Conservation (phyloP, 495 filamentous ascomycete species). For the Podospora pseudoanserina region DNA sequence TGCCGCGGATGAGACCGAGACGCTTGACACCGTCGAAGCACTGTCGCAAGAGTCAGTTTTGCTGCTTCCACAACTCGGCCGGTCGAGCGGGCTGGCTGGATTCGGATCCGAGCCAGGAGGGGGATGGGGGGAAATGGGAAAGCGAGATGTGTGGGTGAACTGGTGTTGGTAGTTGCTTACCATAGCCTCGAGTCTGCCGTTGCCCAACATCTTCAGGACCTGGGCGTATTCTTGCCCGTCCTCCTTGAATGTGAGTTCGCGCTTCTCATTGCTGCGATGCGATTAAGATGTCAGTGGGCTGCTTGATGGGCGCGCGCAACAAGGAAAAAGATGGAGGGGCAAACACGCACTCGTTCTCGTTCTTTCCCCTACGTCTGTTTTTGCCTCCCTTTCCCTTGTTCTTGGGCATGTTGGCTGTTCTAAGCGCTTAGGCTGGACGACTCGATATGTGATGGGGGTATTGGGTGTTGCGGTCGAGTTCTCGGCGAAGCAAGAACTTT, state of each 20-base stretch:
- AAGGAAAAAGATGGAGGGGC: background rate
- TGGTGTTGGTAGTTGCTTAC: constrained; percentile 16
- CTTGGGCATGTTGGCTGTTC: constrained; percentile 29
- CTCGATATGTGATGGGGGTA: background rate
- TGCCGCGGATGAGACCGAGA: constrained; percentile 83
- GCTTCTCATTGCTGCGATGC: constrained; percentile 83
- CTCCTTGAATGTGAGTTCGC: constrained; percentile 96
- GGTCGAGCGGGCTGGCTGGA: background rate
- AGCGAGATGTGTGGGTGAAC: background rate
- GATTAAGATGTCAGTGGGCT: constrained; percentile 9
- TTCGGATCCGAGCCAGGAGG: background rate
- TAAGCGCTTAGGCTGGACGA: background rate
- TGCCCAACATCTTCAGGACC: constrained; percentile 97
- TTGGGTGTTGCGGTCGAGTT: background rate
- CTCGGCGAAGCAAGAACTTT: constrained; percentile 11
- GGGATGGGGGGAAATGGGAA: background rate
- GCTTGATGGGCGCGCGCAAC: background rate
- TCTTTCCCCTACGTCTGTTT: constrained; percentile 98
- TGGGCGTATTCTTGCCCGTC: constrained; percentile 99
- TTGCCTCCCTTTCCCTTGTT: constrained; percentile 77
- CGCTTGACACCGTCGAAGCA: constrained; percentile 95
- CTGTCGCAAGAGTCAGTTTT: constrained; percentile 34
- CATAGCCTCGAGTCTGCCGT: constrained; percentile 87
- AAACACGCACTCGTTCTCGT: constrained; percentile 70
- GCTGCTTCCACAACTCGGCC: background rate